Percentiles rank a stretch among this genome's conserved stretches.
These are phyloP conservation scores for Colletotrichum tamarilloi DNA, from an alignment of 2,329 filamentous ascomycete genomes.

Conservation along the genomic window DNA sequence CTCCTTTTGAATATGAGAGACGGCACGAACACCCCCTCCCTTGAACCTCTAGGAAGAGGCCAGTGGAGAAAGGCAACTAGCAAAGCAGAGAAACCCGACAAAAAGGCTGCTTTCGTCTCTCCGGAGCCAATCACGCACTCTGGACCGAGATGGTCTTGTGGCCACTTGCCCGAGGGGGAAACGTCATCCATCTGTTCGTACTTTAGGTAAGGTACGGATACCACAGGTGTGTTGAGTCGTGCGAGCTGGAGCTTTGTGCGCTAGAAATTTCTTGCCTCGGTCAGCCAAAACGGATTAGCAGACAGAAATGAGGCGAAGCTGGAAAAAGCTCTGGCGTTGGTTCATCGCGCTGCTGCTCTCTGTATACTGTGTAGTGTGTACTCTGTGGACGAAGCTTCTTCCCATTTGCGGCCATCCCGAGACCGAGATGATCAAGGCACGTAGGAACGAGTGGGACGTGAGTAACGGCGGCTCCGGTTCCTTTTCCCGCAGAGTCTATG, in stretches of 20 bases:
- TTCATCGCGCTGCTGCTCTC: not conserved
- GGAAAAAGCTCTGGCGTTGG: not conserved
- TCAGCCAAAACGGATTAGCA: slow-evolving; percentile 16
- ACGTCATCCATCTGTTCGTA: slow-evolving; percentile 22
- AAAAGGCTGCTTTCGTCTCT: not conserved
- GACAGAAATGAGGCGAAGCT: not conserved
- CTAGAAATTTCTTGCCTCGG: slow-evolving; percentile 13
- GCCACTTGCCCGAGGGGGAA: slow-evolving; percentile 22
- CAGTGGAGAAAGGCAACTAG: not conserved
- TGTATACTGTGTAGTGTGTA: not conserved
- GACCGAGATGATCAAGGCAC: not conserved
- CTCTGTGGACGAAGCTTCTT: not conserved
- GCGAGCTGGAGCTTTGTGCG: not conserved
- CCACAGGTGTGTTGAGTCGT: slow-evolving; percentile 7
- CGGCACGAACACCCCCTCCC: slow-evolving; percentile 27
- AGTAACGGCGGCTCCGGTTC: slow-evolving; percentile 16
- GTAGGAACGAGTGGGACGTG: slow-evolving; percentile 24
- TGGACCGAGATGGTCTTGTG: slow-evolving; percentile 19
- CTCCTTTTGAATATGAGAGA: not conserved
- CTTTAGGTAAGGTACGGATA: too few relatives aligned
- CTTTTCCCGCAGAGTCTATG: not conserved
- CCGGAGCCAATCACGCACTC: slow-evolving; percentile 9
- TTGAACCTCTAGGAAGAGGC: not conserved
- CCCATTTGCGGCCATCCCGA: slow-evolving; percentile 22
- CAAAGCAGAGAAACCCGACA: not conserved